phyloP scores from a whole-genome alignment of 345 rosid genomes.

The Lepidium sativum region DNA sequence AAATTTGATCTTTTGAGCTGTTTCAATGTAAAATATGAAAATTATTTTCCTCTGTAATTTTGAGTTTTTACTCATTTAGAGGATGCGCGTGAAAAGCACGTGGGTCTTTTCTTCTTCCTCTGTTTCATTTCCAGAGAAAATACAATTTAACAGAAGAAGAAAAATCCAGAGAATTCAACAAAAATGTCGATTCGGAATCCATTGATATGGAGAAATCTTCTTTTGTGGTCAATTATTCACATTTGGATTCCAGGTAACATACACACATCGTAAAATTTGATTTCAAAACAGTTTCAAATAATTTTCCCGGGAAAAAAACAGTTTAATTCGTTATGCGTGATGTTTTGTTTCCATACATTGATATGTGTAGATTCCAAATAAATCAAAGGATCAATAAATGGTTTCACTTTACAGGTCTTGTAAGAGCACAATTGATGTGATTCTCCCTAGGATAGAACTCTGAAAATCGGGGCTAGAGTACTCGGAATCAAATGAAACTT shows the following conservation, averaged over 20 bases:
- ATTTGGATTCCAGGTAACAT: conserved; percentile 21
- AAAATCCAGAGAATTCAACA: background rate
- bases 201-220: conserved; percentile 18
- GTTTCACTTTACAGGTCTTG: conserved; percentile 14
- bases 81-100: background rate
- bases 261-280: background rate
- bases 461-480: no score
- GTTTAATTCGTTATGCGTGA: background rate
- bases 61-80: background rate
- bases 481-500: no score
- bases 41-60: no score
- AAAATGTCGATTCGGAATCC: background rate
- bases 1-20: background rate
- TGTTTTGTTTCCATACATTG: background rate
- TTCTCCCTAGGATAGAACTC: no score
- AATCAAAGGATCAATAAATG: background rate
- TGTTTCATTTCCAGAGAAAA: background rate
- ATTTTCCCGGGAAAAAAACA: background rate
- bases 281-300: background rate
- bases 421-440: conserved; percentile 35
- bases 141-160: background rate
- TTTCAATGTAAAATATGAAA: background rate
- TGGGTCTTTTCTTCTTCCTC: conserved; percentile 11
- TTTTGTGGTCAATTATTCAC: background rate
- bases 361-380: background rate